phyloP scores from a whole-genome alignment of 805 yeast species.

The Lachancea sp. region DNA sequence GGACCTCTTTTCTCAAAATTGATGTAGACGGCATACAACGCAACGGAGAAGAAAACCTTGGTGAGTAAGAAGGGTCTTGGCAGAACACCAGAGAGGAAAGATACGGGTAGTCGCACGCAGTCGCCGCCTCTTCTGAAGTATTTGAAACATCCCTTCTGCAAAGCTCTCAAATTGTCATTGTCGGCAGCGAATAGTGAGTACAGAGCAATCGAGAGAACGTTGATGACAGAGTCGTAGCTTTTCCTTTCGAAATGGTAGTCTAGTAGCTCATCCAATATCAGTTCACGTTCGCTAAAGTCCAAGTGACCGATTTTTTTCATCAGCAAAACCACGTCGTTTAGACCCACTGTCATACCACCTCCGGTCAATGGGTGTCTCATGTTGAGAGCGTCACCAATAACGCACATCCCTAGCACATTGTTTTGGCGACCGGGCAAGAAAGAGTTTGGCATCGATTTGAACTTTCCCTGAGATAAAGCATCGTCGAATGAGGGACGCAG shows the following conservation, averaged over 20 bases:
- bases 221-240: constrained; percentile 72
- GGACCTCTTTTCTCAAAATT: constrained; percentile 64
- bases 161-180: constrained; percentile 49
- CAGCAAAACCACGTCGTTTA: constrained; percentile 70
- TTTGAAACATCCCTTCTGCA: constrained; percentile 83
- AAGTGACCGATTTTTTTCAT: constrained; percentile 41
- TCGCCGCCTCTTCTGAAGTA: constrained; percentile 83
- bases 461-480: constrained; percentile 53
- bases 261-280: constrained; percentile 49
- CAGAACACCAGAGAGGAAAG: constrained; percentile 72
- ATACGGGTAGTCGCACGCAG: constrained; percentile 71
- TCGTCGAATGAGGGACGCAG: constrained; percentile 59
- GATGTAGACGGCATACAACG: constrained; percentile 69
- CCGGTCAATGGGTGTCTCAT: constrained; percentile 99
- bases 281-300: constrained; percentile 48
- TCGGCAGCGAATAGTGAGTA: constrained; percentile 90
- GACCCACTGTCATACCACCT: constrained; percentile 98
- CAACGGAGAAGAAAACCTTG: constrained; percentile 85
- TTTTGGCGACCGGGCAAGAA: constrained; percentile 75
- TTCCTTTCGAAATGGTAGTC: constrained; percentile 77
- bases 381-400: constrained; percentile 89
- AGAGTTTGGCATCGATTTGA: constrained; percentile 90
- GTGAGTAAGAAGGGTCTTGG: constrained; percentile 72
- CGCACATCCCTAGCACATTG: constrained; percentile 63
- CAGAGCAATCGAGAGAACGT: constrained; percentile 84